Evolutionary conservation across 768 basidiomycete genomes (phyloP).

Genomic region (Pleurotus pulmonarius): DNA sequence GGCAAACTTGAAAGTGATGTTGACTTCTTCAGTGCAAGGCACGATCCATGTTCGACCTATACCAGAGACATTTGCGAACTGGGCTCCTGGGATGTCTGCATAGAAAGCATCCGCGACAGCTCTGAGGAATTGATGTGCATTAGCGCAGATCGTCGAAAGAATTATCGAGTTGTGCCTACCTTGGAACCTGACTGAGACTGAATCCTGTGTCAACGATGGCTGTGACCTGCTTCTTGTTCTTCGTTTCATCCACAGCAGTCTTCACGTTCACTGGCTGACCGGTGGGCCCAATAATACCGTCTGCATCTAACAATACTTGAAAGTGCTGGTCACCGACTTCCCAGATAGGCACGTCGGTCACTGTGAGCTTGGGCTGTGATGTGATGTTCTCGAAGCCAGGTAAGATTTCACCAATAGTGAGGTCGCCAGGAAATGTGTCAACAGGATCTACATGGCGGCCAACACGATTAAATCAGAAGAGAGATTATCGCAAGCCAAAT

Average conservation of each 20-base stretch:
- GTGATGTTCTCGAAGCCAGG: slow-evolving; percentile 15
- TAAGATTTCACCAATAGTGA: slow-evolving; percentile 18
- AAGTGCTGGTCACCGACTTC: slow-evolving; percentile 14
- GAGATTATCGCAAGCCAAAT: not conserved
- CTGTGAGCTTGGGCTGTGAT: slow-evolving; percentile 15
- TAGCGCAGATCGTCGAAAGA: not conserved
- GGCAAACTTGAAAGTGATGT: slow-evolving; percentile 17
- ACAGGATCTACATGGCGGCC: not conserved
- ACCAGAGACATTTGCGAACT: not conserved
- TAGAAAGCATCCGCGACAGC: slow-evolving; percentile 20
- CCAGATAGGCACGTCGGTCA: slow-evolving; percentile 9
- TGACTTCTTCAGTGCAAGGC: slow-evolving; percentile 20
- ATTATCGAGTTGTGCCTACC: not conserved
- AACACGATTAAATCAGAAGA: not conserved
- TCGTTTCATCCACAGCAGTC: slow-evolving; percentile 11
- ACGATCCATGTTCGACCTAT: slow-evolving; percentile 10
- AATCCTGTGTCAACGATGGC: slow-evolving; percentile 18
- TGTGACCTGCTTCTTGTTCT: slow-evolving; percentile 11
- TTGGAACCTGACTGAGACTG: slow-evolving; percentile 12
- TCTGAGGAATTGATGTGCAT: slow-evolving; percentile 9
- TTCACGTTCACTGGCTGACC: slow-evolving; percentile 13
- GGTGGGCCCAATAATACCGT: slow-evolving; percentile 20
- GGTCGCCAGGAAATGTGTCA: slow-evolving; percentile 11
- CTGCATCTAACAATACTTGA: slow-evolving; percentile 11
- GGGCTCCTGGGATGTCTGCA: slow-evolving; percentile 17